Conservation (phyloP, 2,329 filamentous ascomycete species). For the Curvularia eragrostidis region DNA sequence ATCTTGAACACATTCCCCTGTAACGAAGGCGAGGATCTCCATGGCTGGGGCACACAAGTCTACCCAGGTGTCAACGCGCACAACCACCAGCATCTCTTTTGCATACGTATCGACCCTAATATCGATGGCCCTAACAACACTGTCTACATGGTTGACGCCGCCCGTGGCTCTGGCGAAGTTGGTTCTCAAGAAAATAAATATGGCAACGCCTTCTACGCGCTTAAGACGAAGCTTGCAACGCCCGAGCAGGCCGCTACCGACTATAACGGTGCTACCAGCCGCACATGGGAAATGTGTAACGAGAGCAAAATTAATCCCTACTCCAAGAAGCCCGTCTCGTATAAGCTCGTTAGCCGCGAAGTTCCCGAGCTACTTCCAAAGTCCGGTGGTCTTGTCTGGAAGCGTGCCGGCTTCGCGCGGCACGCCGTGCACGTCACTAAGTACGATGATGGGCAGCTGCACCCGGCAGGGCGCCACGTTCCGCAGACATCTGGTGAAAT, state of each 20-base stretch:
- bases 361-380: slow-evolving; percentile 38
- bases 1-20: slow-evolving; percentile 53
- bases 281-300: slow-evolving; percentile 54
- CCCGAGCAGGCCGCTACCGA: not conserved
- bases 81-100: slow-evolving; percentile 56
- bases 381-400: slow-evolving; percentile 28
- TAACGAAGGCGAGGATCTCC: slow-evolving; percentile 39
- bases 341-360: slow-evolving; percentile 55
- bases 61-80: slow-evolving; percentile 53
- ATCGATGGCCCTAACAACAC: slow-evolving; percentile 50
- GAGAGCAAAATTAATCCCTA: slow-evolving; percentile 54
- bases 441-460: slow-evolving; percentile 36
- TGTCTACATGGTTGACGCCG: slow-evolving; percentile 33
- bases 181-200: not conserved
- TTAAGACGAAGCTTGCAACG: slow-evolving; percentile 2
- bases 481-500: slow-evolving; percentile 35
- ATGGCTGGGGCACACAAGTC: slow-evolving; percentile 51
- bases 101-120: slow-evolving; percentile 54
- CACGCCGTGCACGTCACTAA: slow-evolving; percentile 40
- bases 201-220: not conserved
- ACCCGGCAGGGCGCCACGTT: slow-evolving; percentile 32
- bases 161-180: slow-evolving; percentile 22
- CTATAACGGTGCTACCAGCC: slow-evolving; percentile 22
- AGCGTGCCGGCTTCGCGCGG: slow-evolving; percentile 32
- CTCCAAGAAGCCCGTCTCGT: slow-evolving; percentile 59